A percentile compares a stretch with the other conserved stretches of the same genome.
Conservation (phyloP, 73 alveolate species). For the Stentor coeruleus region DNA sequence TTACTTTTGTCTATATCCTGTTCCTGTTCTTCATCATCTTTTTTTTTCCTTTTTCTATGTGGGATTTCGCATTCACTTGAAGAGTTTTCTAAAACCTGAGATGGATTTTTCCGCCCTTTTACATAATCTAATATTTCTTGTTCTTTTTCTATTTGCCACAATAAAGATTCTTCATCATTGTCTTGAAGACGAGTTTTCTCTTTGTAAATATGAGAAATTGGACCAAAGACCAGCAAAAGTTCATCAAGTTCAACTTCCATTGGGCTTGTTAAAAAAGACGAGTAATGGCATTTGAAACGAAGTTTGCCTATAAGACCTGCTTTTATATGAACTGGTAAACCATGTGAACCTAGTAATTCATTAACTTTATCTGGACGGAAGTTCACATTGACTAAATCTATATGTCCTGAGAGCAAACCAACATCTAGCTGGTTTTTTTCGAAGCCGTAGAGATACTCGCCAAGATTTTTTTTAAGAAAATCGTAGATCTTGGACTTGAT, state of each 20-base stretch:
- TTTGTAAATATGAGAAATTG: slow-evolving; percentile 12
- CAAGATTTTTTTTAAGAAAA: not conserved
- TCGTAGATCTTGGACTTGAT: slow-evolving; percentile 20
- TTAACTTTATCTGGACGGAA: slow-evolving; percentile 39
- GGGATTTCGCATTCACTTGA: not conserved
- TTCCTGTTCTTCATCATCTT: not conserved
- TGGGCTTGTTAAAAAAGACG: slow-evolving; percentile 7
- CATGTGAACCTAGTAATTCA: slow-evolving; percentile 21
- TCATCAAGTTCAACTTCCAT: slow-evolving; percentile 43
- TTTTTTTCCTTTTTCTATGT: not conserved
- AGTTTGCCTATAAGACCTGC: slow-evolving; percentile 38
- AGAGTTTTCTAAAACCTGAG: not conserved
- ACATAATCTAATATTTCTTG: not conserved
- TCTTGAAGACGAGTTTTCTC: not conserved
- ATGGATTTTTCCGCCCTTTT: not conserved
- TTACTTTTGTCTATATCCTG: no score
- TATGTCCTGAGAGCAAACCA: slow-evolving; percentile 35
- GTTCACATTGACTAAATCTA: slow-evolving; percentile 31
- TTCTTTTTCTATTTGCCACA: not conserved
- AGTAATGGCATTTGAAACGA: not conserved
- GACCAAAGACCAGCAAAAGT: slow-evolving; percentile 37
- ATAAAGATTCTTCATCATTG: not conserved
- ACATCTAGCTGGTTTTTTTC: slow-evolving; percentile 36
- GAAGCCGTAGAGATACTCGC: slow-evolving; percentile 43
- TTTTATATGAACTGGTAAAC: slow-evolving; percentile 33